Conservation (phyloP, 306 rosid genomes). For the Betula pendula region DNA sequence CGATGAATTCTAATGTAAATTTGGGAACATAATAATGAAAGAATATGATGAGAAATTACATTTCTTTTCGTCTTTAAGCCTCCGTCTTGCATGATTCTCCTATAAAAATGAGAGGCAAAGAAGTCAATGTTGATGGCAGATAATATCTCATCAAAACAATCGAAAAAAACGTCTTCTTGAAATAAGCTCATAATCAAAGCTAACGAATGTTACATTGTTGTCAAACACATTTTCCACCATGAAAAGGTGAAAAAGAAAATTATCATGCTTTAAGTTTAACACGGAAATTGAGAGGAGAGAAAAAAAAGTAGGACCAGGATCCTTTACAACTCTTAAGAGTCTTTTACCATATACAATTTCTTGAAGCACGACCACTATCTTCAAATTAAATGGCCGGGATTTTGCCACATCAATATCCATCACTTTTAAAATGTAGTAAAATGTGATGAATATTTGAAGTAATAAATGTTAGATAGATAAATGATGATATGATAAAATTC, state of each 20-base stretch:
- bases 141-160: neutral
- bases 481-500: too few species aligned
- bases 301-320: too few species aligned
- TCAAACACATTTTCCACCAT: neutral
- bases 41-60: conserved; percentile 41
- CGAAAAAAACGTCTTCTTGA: neutral
- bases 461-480: too few species aligned
- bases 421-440: too few species aligned
- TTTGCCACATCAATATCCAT: too few species aligned
- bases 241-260: neutral
- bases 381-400: too few species aligned
- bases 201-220: neutral
- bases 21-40: conserved; percentile 7
- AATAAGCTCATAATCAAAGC: neutral
- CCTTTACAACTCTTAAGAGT: too few species aligned
- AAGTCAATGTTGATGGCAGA: conserved; percentile 26
- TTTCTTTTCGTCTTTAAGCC: conserved; percentile 50
- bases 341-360: too few species aligned
- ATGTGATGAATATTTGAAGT: too few species aligned
- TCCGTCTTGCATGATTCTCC: conserved; percentile 45
- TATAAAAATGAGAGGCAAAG: conserved; percentile 44
- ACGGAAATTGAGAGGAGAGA: too few species aligned
- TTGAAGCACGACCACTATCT: too few species aligned
- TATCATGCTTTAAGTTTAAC: too few species aligned
- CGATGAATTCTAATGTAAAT: neutral